A percentile compares a stretch with the other conserved stretches of the same genome.
These are phyloP conservation scores for Margaritispora aquatica DNA, from an alignment of 495 filamentous ascomycete genomes.

Conservation along the genomic window DNA sequence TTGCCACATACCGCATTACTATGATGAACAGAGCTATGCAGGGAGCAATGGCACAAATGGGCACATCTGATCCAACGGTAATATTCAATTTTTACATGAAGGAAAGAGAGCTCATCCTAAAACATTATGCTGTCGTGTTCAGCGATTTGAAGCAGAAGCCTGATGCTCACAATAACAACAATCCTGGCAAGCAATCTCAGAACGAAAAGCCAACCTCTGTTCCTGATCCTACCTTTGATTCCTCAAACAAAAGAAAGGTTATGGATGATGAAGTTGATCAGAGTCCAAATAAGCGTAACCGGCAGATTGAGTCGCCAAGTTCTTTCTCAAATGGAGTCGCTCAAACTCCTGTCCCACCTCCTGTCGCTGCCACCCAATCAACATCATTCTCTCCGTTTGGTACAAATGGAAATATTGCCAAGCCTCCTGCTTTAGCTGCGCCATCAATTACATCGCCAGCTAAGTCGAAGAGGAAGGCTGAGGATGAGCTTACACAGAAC, in stretches of 20 bases:
- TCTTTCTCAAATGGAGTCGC: background rate
- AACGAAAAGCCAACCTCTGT: background rate
- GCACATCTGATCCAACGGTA: conserved; percentile 2
- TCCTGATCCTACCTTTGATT: background rate
- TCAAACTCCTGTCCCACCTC: background rate
- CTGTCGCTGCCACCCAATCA: background rate
- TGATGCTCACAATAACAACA: conserved; percentile 9
- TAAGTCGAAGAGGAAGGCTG: conserved; percentile 27
- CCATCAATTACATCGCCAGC: background rate
- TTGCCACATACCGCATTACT: conserved; percentile 19
- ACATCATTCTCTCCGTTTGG: background rate
- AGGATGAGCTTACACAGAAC: conserved; percentile 20
- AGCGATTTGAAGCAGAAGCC: conserved; percentile 3
- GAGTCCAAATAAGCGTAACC: background rate
- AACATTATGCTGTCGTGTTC: background rate
- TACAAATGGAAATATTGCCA: background rate
- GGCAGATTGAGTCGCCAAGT: background rate
- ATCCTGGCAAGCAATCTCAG: conserved; percentile 10
- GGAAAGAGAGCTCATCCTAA: conserved; percentile 11
- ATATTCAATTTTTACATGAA: conserved; percentile 13
- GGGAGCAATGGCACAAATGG: conserved; percentile 3
- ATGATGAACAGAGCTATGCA: conserved; percentile 21
- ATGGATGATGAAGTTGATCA: background rate
- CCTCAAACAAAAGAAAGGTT: background rate
- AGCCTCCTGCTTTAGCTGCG: background rate